Base-by-base conservation (phyloP, 2,329 filamentous ascomycete species). In the Chrysoporthe austroafricana region DNA sequence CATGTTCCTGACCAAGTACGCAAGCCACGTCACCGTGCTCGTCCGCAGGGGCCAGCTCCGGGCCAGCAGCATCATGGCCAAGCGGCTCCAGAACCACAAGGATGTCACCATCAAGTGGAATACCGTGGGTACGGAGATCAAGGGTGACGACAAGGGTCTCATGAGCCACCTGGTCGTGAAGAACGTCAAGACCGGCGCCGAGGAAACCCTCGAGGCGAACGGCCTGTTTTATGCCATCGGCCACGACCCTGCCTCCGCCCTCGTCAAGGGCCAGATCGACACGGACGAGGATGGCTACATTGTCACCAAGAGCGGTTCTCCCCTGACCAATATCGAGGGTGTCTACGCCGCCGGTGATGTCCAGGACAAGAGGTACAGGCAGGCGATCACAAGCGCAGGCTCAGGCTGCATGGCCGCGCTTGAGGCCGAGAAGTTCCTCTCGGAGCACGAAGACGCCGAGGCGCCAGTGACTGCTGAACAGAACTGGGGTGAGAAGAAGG, bases 291-390 rank as follows among this genome's bases (percentile, higher is more conserved):
- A 99, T 71, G 94, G 93, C 32, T 99, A 99, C 81, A 88, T 99
- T 69, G 79, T 94, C 74, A 99, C 96, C 66, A 88, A 91, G 79
- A 91, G 96, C 3, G 96, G 96, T 66, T 95, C 93, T 58, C 93
- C 93, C 68, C 85, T 91, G 76, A 99, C 96, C 60, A 97, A 89
- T 80, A 81, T 97, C 6, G 88, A 93, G 77, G 96, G 96, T 78
- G 93, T 99, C 26, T 99, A 97, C 77, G 96, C 96, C 48, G 96
- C 95, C 11, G 96, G 96, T 71, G 96, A 99, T 78, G 96, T 99
- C 11, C 96, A 99, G 84, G 96, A 99, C 79, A 99, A 98, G 90
- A 89, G 91, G 77, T 99, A 99, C 80, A 89, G 96, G 78, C 96
- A 99, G 84, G 96, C 96, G 59, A 96, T 99, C 73, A 99, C 96